Conservation (phyloP, 495 filamentous ascomycete genomes). For the Aspergillus taichungensis region DNA sequence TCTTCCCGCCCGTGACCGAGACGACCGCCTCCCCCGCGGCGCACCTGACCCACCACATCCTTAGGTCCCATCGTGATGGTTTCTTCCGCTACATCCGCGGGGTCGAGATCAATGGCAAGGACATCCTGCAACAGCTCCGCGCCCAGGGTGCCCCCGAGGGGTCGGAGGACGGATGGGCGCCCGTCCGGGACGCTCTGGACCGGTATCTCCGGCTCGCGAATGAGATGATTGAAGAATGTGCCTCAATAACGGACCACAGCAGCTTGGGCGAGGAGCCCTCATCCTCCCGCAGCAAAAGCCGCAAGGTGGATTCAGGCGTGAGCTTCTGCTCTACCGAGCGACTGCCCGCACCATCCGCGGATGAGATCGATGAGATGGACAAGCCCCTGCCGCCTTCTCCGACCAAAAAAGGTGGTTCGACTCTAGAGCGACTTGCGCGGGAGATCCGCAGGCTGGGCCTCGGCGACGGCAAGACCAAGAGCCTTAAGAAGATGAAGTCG, state of each 20-base stretch:
- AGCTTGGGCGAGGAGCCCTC: slow-evolving; percentile 29
- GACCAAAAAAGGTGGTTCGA: slow-evolving; percentile 33
- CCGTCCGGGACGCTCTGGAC: slow-evolving; percentile 45
- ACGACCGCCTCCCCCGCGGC: slow-evolving; percentile 41
- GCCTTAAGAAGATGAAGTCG: slow-evolving; percentile 44
- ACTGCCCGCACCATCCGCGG: slow-evolving; percentile 22
- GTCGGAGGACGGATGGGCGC: slow-evolving; percentile 49
- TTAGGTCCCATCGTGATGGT: slow-evolving; percentile 50
- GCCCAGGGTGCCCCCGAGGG: slow-evolving; percentile 41
- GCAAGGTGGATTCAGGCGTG: slow-evolving; percentile 57
- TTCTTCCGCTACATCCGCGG: slow-evolving; percentile 60
- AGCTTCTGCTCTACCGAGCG: slow-evolving; percentile 41
- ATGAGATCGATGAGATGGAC: slow-evolving; percentile 25
- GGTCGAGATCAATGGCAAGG: slow-evolving; percentile 49
- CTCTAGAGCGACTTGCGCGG: slow-evolving; percentile 50
- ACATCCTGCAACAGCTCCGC: slow-evolving; percentile 47
- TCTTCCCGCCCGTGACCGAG: slow-evolving; percentile 52
- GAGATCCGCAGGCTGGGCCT: slow-evolving; percentile 43
- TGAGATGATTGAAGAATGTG: slow-evolving; percentile 53
- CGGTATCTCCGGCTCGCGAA: slow-evolving; percentile 53
- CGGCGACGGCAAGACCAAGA: slow-evolving; percentile 21
- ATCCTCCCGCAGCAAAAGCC: slow-evolving; percentile 29
- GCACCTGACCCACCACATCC: slow-evolving; percentile 44
- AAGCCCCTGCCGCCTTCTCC: slow-evolving; percentile 41
- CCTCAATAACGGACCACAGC: slow-evolving; percentile 38